Evolutionary conservation across 495 filamentous ascomycete genomes (phyloP).

Genomic region (Penicillium subrubescens): DNA sequence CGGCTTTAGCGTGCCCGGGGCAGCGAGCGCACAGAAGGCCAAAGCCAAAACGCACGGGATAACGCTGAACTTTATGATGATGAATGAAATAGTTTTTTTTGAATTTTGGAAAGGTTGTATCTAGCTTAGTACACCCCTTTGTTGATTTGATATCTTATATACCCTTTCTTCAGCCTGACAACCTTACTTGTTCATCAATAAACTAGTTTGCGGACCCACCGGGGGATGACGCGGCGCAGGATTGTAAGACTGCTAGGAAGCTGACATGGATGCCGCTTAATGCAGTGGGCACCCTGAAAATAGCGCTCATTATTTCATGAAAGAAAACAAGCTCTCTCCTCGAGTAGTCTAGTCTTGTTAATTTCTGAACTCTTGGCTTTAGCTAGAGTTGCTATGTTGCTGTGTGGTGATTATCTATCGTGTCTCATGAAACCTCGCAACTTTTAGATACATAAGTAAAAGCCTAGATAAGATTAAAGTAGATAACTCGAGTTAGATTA

Average conservation of each 20-base stretch:
- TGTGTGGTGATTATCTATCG: background rate
- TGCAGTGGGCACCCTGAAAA: background rate
- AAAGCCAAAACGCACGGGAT: conserved; percentile 11
- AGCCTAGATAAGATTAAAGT: background rate
- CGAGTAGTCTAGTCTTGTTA: background rate
- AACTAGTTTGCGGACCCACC: background rate
- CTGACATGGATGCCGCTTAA: background rate
- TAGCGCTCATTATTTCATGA: no score
- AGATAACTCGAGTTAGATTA: background rate
- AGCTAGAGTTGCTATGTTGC: background rate
- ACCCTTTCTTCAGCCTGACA: background rate
- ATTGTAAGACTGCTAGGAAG: conserved; percentile 1
- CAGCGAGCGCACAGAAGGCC: conserved; percentile 5
- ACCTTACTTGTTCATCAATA: conserved; percentile 1
- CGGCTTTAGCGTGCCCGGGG: background rate
- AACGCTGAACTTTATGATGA: conserved; percentile 15
- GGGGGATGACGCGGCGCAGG: conserved; percentile 8
- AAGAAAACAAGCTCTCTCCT: background rate
- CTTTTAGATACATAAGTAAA: no score
- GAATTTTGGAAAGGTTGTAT: no score
- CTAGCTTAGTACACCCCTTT: background rate
- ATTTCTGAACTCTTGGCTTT: background rate
- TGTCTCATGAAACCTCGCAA: background rate
- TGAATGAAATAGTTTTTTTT: background rate
- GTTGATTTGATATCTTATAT: background rate